Percentiles rank a stretch among this genome's conserved stretches.
Evolutionary conservation across 1,284 basidiomycete genomes (phyloP).

Genomic region (Cutaneotrichosporon sp.): DNA sequence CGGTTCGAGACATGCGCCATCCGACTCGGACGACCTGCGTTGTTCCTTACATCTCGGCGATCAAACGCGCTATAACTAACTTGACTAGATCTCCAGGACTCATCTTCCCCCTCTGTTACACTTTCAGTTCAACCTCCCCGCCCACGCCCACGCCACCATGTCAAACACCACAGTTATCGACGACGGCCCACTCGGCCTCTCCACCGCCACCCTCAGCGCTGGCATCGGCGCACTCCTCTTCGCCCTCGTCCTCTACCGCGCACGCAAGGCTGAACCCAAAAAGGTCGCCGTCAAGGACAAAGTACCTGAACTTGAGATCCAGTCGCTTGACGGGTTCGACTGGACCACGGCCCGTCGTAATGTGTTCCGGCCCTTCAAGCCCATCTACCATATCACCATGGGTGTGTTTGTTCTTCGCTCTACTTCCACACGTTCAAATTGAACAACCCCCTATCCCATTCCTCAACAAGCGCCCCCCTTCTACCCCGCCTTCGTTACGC

Average conservation of each 20-base stretch:
- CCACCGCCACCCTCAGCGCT: background rate
- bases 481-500: background rate
- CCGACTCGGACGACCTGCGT: background rate
- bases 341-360: background rate
- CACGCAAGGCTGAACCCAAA: background rate
- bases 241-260: conserved; percentile 1
- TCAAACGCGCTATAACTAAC: conserved; percentile 1
- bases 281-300: background rate
- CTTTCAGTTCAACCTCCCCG: too few relatives aligned
- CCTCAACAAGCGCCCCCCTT: background rate
- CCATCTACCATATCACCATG: conserved; percentile 27
- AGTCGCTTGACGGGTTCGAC: conserved; percentile 7
- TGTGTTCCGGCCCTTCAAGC: conserved; percentile 22
- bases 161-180: background rate
- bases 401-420: conserved; percentile 5
- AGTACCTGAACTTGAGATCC: background rate
- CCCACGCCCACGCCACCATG: background rate
- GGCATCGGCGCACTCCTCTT: conserved; percentile 4
- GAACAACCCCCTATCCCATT: background rate
- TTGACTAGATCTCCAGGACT: background rate
- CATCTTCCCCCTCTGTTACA: too few relatives aligned
- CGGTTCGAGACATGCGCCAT: background rate
- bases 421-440: background rate
- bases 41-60: background rate
- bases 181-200: background rate